Base-by-base conservation (phyloP, 169 alveolate genomes). In the Babesia divergens region DNA sequence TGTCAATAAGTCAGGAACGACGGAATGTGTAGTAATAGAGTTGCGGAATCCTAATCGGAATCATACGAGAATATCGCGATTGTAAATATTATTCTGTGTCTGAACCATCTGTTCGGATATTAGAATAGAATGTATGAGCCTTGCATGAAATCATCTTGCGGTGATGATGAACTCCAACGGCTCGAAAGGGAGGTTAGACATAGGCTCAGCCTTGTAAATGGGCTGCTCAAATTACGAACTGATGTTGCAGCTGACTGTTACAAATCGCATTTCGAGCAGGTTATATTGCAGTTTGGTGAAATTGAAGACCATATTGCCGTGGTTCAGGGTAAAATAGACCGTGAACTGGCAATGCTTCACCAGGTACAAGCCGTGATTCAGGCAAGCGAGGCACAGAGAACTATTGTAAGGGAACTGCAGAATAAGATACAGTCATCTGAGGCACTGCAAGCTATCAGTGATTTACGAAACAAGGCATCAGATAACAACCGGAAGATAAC, bases 181-280 rank as follows among this genome's bases (percentile, higher is more conserved):
- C 72, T 75, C 6, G 85, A 75, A 55, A 34, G 35, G 1, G 60
- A 75, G 18, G 72, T 75, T 6, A 53, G 47, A 52, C 34, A 44
- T 6, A 75, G 69, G 46, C n/a, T 75, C 13, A 59, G 29, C 40
- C 28, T 31, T 6, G 62, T 66, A 13, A 22, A 56, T 26, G 85
- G 85, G 6, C 24, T 75, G 42, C 80, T 75, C 37, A 69, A 75
- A n/a, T 31, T 75, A 34, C 29, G 81, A 22, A 14, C 31, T 31
- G 52, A 9, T 2, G 52, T n/a, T 13, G 26, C 69, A 14, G 18
- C 20, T 18, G 67, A 35, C 42, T 31, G 31, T 3, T 65, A 52
- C 46, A 44, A 65, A 28, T 51, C 20, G 40, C 54, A 20, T 18
- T 65, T 75, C 46, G 50, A 62, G 20, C 28, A 64, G 35, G 74